These are phyloP conservation scores for Penicillium waksmanii DNA, from an alignment of 495 filamentous ascomycete genomes.

Conservation along the genomic window DNA sequence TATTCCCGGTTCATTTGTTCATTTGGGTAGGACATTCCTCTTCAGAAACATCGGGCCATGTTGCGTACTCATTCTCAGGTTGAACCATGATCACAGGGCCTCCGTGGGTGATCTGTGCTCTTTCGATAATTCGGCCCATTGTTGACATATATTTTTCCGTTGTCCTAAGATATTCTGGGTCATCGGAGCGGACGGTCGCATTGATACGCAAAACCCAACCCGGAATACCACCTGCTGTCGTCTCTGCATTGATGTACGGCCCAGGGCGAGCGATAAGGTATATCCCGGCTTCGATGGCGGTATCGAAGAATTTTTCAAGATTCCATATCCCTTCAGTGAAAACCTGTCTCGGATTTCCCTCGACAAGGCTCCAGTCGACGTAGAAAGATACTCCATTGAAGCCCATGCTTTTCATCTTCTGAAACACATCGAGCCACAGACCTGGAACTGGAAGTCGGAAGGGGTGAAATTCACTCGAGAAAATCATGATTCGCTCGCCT, in stretches of 20 bases:
- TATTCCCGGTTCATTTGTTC: constrained; percentile 58
- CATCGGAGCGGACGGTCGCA: constrained; percentile 56
- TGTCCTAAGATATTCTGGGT: constrained; percentile 60
- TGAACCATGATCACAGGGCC: constrained; percentile 73
- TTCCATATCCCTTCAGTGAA: constrained; percentile 66
- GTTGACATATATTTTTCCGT: constrained; percentile 50
- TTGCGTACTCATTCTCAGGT: constrained; percentile 70
- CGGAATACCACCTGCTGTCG: constrained; percentile 59
- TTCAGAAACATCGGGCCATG: constrained; percentile 30
- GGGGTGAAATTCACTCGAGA: constrained; percentile 70
- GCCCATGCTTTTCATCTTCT: constrained; percentile 74
- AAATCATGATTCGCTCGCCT: constrained; percentile 67
- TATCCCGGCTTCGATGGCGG: constrained; percentile 64
- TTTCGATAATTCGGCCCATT: constrained; percentile 61
- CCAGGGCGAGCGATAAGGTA: constrained; percentile 71
- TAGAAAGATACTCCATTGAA: constrained; percentile 73
- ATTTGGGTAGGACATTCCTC: constrained; percentile 36
- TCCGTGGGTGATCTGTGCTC: constrained; percentile 71
- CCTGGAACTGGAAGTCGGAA: constrained; percentile 68
- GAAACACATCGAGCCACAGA: constrained; percentile 73
- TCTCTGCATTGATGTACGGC: constrained; percentile 68
- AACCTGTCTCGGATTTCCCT: constrained; percentile 66
- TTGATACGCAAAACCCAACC: constrained; percentile 61
- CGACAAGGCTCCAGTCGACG: constrained; percentile 68
- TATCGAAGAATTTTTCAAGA: constrained; percentile 65